Evolutionary conservation across 352 stramenopile species (phyloP).

Genomic region (Albugo candida): DNA sequence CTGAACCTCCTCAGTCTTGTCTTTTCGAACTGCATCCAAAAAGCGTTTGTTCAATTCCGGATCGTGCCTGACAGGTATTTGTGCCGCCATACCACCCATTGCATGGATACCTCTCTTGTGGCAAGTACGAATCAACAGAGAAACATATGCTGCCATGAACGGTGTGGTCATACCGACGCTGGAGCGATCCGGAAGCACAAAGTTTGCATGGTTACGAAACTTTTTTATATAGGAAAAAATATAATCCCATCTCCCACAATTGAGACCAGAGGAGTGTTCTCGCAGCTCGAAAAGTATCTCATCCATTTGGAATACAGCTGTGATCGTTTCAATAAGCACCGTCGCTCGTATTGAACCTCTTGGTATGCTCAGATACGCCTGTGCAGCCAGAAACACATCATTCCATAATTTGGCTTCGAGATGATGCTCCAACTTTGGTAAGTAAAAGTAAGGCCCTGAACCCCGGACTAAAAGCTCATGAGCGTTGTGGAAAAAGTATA

Average conservation of each 20-base stretch:
- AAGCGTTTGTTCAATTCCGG: conserved; percentile 73
- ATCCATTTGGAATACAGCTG: conserved; percentile 94
- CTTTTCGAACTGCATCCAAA: conserved; percentile 74
- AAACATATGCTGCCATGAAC: conserved; percentile 90
- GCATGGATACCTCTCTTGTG: conserved; percentile 89
- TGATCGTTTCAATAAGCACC: conserved; percentile 93
- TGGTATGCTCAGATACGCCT: conserved; percentile 84
- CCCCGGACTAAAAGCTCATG: conserved; percentile 67
- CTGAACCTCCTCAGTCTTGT: conserved; percentile 81
- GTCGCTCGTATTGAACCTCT: conserved; percentile 83
- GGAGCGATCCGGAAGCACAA: conserved; percentile 83
- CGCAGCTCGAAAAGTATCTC: conserved; percentile 91
- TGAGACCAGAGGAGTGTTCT: conserved; percentile 90
- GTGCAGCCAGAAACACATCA: conserved; percentile 88
- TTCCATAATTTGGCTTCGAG: conserved; percentile 92
- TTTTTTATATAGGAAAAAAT: conserved; percentile 97
- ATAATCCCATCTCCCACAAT: conserved; percentile 95
- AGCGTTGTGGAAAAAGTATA: conserved; percentile 95
- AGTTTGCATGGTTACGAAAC: conserved; percentile 81
- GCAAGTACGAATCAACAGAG: conserved; percentile 88
- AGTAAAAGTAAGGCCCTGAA: conserved; percentile 88
- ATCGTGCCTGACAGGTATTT: conserved; percentile 91
- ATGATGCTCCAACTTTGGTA: conserved; percentile 91
- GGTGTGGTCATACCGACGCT: conserved; percentile 87
- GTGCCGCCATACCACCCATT: conserved; percentile 94